Base-by-base conservation (phyloP, 331 rosid genomes). In the Malus hybrid region DNA sequence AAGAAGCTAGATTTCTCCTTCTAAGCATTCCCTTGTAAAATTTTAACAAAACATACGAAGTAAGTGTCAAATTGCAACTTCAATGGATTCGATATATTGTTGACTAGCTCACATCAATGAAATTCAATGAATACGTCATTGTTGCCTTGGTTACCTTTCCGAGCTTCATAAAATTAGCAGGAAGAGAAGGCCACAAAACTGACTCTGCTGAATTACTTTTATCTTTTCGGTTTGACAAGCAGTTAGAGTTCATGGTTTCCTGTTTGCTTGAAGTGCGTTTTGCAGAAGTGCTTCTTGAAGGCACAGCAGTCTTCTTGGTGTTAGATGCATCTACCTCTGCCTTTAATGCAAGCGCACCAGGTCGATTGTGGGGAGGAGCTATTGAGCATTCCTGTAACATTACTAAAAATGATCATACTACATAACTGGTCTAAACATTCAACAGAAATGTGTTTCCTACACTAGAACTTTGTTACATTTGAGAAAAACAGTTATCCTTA, bases 11-110 rank as follows among this genome's bases (percentile, higher is more conserved):
- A 70, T 87, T 82, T 81, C 87, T 84, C 85, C 92, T 90, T 78
- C 96, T 94, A 69, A 94, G 89, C 79, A 94, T 86, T 73, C 86
- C 96, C 99, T 94, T 84, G 52, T 36, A 70, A 80, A 82, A 82
- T 70, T 63, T 65, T 42, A 79, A 74, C 9, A 34, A 59, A 79
- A 72, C 24, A 82, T 57, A 22, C 81, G 70, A 76, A 71, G n/a
- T 56, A 77, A 73, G 65, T 54, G 59, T 71, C 54, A 72, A 29
- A 48, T 61, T 48, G 56, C 77, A 74, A 56, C 2, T 67, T 46
- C 22, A 28, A 10, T 48, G 57, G 34, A 27, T 73, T 66, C 46
- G 66, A 71, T 63, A 8, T 48, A 12, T 48, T 62, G 61, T 32
- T 18, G 39, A 18, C 67, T 62, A 27, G 34, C 63, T 29, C 16